A percentile compares a stretch with the other conserved stretches of the same genome.
These are phyloP conservation scores for Fusarium buxicola DNA, from an alignment of 2,329 filamentous ascomycete genomes.

Conservation along the genomic window DNA sequence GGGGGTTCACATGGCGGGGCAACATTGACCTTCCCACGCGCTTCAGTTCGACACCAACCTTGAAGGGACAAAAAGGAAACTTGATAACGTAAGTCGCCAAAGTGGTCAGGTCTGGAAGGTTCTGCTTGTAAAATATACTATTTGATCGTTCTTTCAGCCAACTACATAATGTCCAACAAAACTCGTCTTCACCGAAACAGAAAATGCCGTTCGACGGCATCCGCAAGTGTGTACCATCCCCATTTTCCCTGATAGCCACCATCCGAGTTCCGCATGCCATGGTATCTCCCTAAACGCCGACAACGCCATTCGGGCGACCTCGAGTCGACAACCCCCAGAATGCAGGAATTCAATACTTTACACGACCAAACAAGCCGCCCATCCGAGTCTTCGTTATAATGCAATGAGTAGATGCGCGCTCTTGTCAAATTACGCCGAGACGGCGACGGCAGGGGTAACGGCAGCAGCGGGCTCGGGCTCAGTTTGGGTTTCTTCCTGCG, in stretches of 20 bases:
- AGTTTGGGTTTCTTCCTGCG: conserved; percentile 58
- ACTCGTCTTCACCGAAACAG: conserved; percentile 30
- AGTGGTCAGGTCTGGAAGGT: background rate
- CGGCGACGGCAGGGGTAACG: conserved; percentile 50
- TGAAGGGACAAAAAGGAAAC: background rate
- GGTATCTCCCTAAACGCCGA: conserved; percentile 56
- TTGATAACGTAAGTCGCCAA: background rate
- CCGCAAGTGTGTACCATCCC: conserved; percentile 20
- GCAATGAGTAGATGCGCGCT: conserved; percentile 27
- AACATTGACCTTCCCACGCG: conserved; percentile 14
- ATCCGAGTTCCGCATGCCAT: conserved; percentile 48
- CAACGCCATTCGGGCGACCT: conserved; percentile 51
- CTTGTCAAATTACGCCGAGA: conserved; percentile 50
- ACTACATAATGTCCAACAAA: conserved; percentile 26
- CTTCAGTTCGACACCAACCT: no score
- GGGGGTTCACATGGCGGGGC: conserved; percentile 47
- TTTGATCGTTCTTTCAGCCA: conserved; percentile 20
- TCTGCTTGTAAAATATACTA: conserved; percentile 26
- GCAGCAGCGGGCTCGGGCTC: conserved; percentile 51
- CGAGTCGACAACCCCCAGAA: conserved; percentile 48
- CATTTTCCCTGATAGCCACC: conserved; percentile 43
- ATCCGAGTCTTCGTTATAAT: conserved; percentile 42
- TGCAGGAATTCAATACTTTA: conserved; percentile 52
- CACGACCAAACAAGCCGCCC: conserved; percentile 46
- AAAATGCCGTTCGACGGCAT: conserved; percentile 23